phyloP scores from a whole-genome alignment of 192 early-diverging fungal genomes.

The Podila clonocystis region DNA sequence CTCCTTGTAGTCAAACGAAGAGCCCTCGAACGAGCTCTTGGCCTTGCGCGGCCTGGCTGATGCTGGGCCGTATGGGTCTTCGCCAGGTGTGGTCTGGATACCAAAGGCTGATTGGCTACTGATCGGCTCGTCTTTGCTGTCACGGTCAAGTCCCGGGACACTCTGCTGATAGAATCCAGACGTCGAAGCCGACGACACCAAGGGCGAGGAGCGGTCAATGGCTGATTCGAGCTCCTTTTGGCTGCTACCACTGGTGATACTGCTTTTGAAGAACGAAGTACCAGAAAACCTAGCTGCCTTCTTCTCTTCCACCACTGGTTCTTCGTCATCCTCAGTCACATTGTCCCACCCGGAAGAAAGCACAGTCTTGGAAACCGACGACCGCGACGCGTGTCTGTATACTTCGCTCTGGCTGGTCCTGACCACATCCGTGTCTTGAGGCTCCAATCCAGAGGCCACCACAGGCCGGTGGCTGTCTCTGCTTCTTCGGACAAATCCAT shows the following conservation, averaged over 20 bases:
- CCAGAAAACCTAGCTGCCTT: no score
- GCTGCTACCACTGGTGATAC: no score
- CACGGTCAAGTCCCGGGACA: slow-evolving; percentile 37
- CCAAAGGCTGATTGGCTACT: not conserved
- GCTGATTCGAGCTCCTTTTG: not conserved
- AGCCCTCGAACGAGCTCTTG: slow-evolving; percentile 15
- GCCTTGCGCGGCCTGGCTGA: slow-evolving; percentile 6
- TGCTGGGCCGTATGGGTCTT: slow-evolving; percentile 33
- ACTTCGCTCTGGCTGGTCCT: slow-evolving; percentile 38
- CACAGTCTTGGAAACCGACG: not conserved
- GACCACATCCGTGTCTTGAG: slow-evolving; percentile 13
- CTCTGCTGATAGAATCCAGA: slow-evolving; percentile 45
- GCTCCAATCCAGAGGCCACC: not conserved
- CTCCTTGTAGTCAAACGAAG: not conserved
- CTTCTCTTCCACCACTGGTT: not conserved
- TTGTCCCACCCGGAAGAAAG: slow-evolving; percentile 39
- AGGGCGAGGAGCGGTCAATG: not conserved
- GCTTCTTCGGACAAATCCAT: slow-evolving; percentile 27
- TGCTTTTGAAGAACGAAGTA: not conserved
- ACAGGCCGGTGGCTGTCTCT: slow-evolving; percentile 8
- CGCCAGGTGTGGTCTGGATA: not conserved
- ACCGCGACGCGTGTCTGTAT: slow-evolving; percentile 10
- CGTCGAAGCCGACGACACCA: not conserved
- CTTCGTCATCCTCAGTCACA: slow-evolving; percentile 4
- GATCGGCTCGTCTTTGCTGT: not conserved